Base-by-base conservation (phyloP, 768 basidiomycete genomes). In the Omphalotus guepiniiformis region DNA sequence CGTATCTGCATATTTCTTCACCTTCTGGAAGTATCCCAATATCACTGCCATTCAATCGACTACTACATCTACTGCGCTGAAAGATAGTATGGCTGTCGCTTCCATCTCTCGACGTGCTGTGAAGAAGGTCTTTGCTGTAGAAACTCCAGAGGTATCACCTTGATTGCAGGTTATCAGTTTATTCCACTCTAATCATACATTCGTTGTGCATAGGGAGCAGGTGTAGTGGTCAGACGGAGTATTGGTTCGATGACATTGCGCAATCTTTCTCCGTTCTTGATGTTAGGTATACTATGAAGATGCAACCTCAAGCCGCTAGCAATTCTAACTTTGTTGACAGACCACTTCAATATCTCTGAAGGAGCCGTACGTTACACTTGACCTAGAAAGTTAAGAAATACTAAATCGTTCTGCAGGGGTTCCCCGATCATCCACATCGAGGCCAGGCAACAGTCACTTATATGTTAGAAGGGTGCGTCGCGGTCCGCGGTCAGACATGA, bases 371-470 rank as follows among this genome's bases (percentile, higher is more conserved):
- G 82, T 66, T 19, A 2, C 51, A 19, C 23, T 44, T 39, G 15
- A 26, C 16, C 44, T 22, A 41, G 15, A 34, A 19, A 21, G n/a
- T 40, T 29, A 21, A 19, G 15, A 26, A 7, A 36, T 16, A 32
- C 46, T 25, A 13, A 11, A 27, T n/a, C 23, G 7, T 47, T 36
- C 28, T n/a, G 16, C 48, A 86, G 84, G 88, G 89, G 3, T 93
- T 95, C 58, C 89, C 91, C 11, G 94, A 96, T 61, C 93, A 95
- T 61, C 92, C 93, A 2, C 93, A 94, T 63, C 77, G 92, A 15
- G 93, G 92, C 3, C 92, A 93, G 63, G 83, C 84, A 3, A 90
- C 86, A 1, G 84, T 89, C 3, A 93, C 93, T 0, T 95, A 95
- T 63, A 85, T 96, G 82, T 71, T 93, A 0, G 74, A 89, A 68